Evolutionary conservation across 345 rosid species (phyloP).

Genomic region (Ceriops tagal): DNA sequence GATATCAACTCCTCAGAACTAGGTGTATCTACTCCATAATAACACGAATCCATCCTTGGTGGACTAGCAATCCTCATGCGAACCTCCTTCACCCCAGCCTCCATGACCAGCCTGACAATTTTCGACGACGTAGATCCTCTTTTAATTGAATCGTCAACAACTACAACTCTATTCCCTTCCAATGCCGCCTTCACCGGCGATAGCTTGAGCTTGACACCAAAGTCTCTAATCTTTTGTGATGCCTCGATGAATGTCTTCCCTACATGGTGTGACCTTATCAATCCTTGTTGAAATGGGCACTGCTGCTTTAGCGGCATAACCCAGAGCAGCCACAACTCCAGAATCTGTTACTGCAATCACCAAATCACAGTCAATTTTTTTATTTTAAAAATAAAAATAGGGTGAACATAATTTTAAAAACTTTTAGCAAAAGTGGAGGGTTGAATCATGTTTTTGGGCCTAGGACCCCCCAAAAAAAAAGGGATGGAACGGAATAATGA

Average conservation of each 20-base stretch:
- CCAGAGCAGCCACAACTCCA: constrained; percentile 93
- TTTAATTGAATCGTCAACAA: constrained; percentile 91
- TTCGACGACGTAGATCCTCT: constrained; percentile 92
- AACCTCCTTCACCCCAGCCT: constrained; percentile 91
- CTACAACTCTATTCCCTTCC: constrained; percentile 90
- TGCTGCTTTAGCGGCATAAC: constrained; percentile 80
- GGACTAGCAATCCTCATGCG: constrained; percentile 99
- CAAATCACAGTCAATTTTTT: constrained; percentile 38
- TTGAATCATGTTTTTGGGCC: too few species aligned
- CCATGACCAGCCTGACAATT: constrained; percentile 77
- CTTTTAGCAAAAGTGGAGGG: too few species aligned
- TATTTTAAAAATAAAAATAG: too few species aligned
- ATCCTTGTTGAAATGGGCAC: constrained; percentile 84
- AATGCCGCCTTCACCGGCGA: constrained; percentile 79
- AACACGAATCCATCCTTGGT: constrained; percentile 75
- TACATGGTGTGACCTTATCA: constrained; percentile 90
- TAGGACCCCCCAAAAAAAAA: too few species aligned
- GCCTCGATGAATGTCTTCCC: constrained; percentile 97
- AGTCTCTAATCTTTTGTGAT: constrained; percentile 88
- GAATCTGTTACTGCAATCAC: constrained; percentile 98
- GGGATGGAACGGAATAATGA: too few species aligned
- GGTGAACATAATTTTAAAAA: too few species aligned
- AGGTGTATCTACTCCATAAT: constrained; percentile 95
- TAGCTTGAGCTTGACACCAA: constrained; percentile 91
- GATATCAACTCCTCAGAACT: constrained; percentile 88